These are phyloP conservation scores for Moringa oleifera DNA, from an alignment of 345 rosid genomes.

Conservation along the genomic window DNA sequence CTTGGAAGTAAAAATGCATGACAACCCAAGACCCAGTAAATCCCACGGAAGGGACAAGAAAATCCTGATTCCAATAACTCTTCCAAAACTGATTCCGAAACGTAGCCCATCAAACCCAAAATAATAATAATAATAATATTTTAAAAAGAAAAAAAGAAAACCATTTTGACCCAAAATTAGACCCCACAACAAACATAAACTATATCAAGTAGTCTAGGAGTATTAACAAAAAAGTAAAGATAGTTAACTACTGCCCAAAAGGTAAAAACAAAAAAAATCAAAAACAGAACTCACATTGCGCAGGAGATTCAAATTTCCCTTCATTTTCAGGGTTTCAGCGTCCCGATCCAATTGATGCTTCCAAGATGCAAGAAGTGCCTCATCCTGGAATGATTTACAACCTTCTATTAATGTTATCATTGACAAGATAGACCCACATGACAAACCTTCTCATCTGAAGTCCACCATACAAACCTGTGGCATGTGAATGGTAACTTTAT, in stretches of 20 bases:
- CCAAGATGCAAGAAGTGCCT: slow-evolving; percentile 64
- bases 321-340: slow-evolving; percentile 73
- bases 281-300: slow-evolving; percentile 62
- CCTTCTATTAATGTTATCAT: slow-evolving; percentile 5
- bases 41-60: not conserved
- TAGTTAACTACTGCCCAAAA: too few species aligned
- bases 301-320: slow-evolving; percentile 65
- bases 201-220: too few species aligned
- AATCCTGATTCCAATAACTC: too few species aligned
- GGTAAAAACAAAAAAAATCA: too few species aligned
- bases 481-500: slow-evolving; percentile 80
- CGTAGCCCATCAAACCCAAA: too few species aligned
- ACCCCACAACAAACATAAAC: too few species aligned
- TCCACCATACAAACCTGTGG: slow-evolving; percentile 59
- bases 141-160: too few species aligned
- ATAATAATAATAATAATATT: too few species aligned
- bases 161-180: too few species aligned
- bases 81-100: too few species aligned
- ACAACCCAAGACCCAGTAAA: not conserved
- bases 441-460: slow-evolving; percentile 4
- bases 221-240: too few species aligned
- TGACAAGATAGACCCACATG: not conserved
- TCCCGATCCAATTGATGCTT: slow-evolving; percentile 78
- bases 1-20: not conserved
- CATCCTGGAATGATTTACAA: slow-evolving; percentile 53